phyloP scores from a whole-genome alignment of 768 basidiomycete genomes.

The Mycena kentingensis region DNA sequence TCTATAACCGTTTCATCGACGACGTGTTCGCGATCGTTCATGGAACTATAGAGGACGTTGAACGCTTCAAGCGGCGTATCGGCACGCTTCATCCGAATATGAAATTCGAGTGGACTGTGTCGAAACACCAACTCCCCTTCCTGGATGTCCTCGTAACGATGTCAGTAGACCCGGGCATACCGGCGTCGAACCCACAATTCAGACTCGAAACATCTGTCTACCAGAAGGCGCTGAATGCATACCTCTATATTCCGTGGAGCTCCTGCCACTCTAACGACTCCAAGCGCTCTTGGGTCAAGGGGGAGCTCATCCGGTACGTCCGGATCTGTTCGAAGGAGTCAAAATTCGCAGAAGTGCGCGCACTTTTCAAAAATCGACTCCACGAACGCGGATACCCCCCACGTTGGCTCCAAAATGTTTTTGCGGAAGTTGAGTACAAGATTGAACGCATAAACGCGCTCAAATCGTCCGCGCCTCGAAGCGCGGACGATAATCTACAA shows the following conservation, averaged over 20 bases:
- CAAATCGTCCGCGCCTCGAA: background rate
- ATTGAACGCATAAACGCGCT: constrained; percentile 11
- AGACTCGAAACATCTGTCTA: constrained; percentile 6
- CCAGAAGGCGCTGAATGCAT: constrained; percentile 18
- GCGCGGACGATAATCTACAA: background rate
- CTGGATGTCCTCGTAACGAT: constrained; percentile 16
- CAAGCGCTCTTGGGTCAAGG: too few relatives aligned
- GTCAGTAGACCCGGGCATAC: background rate
- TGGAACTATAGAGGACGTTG: constrained; percentile 15
- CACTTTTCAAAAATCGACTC: background rate
- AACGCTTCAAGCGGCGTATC: constrained; percentile 10
- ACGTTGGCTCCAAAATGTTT: constrained; percentile 8
- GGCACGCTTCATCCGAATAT: too few relatives aligned
- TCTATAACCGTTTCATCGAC: constrained; percentile 19
- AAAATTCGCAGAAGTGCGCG: constrained; percentile 5
- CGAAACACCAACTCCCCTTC: too few relatives aligned
- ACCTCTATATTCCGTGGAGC: constrained; percentile 18
- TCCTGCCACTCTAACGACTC: constrained; percentile 9
- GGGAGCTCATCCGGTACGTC: too few relatives aligned
- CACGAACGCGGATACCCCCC: constrained; percentile 11
- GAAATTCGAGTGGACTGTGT: too few relatives aligned
- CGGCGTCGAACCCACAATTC: background rate
- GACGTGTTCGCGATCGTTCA: constrained; percentile 16
- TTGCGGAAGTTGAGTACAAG: constrained; percentile 11
- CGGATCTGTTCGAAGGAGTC: constrained; percentile 6